phyloP scores from a whole-genome alignment of 768 basidiomycete species.

The Termitomyces sp. region DNA sequence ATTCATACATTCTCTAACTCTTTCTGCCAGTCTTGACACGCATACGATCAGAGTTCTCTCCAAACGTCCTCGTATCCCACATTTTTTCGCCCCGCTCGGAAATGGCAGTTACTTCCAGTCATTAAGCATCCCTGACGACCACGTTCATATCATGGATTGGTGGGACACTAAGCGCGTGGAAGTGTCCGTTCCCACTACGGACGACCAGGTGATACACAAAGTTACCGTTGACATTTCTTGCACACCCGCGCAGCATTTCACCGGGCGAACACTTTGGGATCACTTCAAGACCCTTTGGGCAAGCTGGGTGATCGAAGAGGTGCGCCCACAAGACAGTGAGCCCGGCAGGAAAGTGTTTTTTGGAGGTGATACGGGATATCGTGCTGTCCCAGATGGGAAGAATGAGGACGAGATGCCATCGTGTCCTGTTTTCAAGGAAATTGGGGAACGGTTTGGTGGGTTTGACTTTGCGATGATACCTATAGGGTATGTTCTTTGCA shows the following conservation, averaged over 20 bases:
- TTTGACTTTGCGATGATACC: slow-evolving; percentile 71
- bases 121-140: slow-evolving; percentile 30
- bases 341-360: slow-evolving; percentile 43
- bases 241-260: slow-evolving; percentile 63
- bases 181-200: slow-evolving; percentile 16
- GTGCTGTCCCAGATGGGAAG: slow-evolving; percentile 38
- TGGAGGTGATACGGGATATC: slow-evolving; percentile 66
- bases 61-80: slow-evolving; percentile 28
- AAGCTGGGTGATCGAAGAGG: slow-evolving; percentile 57
- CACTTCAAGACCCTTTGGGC: slow-evolving; percentile 58
- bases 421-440: slow-evolving; percentile 71
- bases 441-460: slow-evolving; percentile 55
- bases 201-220: background rate
- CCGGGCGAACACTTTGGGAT: slow-evolving; percentile 44
- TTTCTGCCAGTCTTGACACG: slow-evolving; percentile 32
- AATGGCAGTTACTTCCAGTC: slow-evolving; percentile 36
- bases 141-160: slow-evolving; percentile 59
- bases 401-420: slow-evolving; percentile 46
- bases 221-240: slow-evolving; percentile 43
- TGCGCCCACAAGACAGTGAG: slow-evolving; percentile 15
- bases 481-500: slow-evolving; percentile 38
- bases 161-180: slow-evolving; percentile 45
- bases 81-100: slow-evolving; percentile 56
- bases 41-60: slow-evolving; percentile 34
- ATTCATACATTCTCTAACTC: background rate